Evolutionary conservation across 2,329 filamentous ascomycete species (phyloP), one percentile per base, ranked within the genome.

Genomic region (Lizonia empirigonia): DNA sequence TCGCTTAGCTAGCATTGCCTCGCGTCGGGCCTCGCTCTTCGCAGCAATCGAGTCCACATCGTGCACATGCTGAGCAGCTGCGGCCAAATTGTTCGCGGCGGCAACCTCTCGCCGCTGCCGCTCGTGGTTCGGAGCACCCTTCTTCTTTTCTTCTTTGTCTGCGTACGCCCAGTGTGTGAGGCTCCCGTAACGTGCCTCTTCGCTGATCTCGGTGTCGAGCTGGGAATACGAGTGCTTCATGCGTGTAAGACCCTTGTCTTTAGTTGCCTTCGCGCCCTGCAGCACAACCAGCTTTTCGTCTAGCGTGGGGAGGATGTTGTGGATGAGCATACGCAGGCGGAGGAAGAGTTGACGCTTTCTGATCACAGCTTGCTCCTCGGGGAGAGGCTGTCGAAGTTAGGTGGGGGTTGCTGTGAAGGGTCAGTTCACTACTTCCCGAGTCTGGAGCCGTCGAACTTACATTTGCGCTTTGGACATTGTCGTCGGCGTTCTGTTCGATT

Each of bases 201-300:
- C 91, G 74, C 90, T 96, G 68, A 99, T 90, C 73, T 99, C 94
- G 53, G 82, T 80, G 58, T 95, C 88, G 50, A 97, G 84, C 74
- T 92, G 87, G 16, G 91, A 88, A 81, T 89, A 96, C 24, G 95
- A 87, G 62, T 89, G 87, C 69, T 96, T 89, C 68, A 97, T 85
- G 44, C 95, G 90, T 53, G 83, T 78, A 27, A 97, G 81, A 68
- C 97, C 91, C 68, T 89, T 90, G 59, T 90, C 85, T 10, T 97
- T 84, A 36, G 92, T 90, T 62, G 96, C 90, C 65, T 93, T 94
- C 46, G 94, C 93, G 13, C 93, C 95, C 29, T 90, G 88, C 49
- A 97, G 88, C 62, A 99, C 94, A 63, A 97, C 92, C 62, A 97
- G 96, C 77, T 99, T 99, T 76, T 99, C 94, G 68, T 99, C 94